phyloP scores from a whole-genome alignment of 495 filamentous ascomycete genomes.

The Lophiotrema nucula region DNA sequence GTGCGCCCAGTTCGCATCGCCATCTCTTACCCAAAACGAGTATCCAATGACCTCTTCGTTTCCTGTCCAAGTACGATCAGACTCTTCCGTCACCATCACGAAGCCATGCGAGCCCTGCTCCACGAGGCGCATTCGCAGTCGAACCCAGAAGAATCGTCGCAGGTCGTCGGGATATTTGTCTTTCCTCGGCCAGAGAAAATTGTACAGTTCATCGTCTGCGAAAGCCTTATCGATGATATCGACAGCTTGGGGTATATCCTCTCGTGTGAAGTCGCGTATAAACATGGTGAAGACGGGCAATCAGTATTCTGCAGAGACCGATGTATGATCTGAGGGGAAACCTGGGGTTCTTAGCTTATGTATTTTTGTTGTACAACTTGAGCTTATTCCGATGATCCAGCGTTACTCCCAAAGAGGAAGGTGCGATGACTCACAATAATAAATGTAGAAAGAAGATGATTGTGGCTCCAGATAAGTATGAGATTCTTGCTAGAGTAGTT shows the following conservation, averaged over 20 bases:
- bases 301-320: too few species aligned
- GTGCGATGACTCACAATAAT: too few species aligned
- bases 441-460: too few species aligned
- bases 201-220: conserved; percentile 9
- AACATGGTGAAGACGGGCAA: conserved; percentile 20
- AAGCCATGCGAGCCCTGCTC: conserved; percentile 19
- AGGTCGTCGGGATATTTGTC: conserved; percentile 25
- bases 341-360: too few species aligned
- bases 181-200: conserved; percentile 18
- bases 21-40: conserved; percentile 17
- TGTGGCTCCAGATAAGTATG: too few species aligned
- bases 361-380: too few species aligned
- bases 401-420: too few species aligned
- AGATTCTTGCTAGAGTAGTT: too few species aligned
- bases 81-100: conserved; percentile 15
- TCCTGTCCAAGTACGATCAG: conserved; percentile 18
- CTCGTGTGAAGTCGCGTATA: conserved; percentile 5
- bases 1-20: conserved; percentile 4
- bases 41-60: conserved; percentile 19
- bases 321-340: too few species aligned
- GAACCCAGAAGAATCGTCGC: conserved; percentile 19
- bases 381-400: too few species aligned
- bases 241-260: conserved; percentile 5
- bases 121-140: conserved; percentile 20
- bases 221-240: conserved; percentile 14